Percentiles rank a stretch among this genome's conserved stretches.
Conservation (phyloP, 495 filamentous ascomycete genomes). For the Penicillium longicatenatum region DNA sequence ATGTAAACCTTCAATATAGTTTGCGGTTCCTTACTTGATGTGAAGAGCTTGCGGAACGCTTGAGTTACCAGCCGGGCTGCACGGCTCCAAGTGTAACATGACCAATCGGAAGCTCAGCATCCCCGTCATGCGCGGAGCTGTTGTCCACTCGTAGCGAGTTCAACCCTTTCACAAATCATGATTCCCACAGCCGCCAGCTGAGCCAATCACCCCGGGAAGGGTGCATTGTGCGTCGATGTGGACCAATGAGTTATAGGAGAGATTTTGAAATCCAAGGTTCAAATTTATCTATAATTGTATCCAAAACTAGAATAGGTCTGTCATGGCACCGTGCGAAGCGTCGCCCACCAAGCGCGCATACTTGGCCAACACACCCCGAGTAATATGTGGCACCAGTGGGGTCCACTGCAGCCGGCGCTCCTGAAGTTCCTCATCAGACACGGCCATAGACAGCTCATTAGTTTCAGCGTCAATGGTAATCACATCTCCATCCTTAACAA, state of each 20-base stretch:
- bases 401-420: conserved; percentile 70
- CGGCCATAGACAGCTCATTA: conserved; percentile 75
- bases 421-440: conserved; percentile 73
- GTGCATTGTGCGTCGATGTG: not conserved
- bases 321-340: conserved; percentile 70
- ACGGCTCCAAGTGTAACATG: not conserved
- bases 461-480: conserved; percentile 84
- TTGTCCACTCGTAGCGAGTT: not conserved
- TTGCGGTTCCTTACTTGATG: not conserved
- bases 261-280: not conserved
- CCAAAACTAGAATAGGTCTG: conserved; percentile 45
- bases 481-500: conserved; percentile 78
- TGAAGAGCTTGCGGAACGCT: not conserved
- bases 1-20: not conserved
- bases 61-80: not conserved
- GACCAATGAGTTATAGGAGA: no score
- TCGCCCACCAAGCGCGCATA: conserved; percentile 77
- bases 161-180: not conserved
- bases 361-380: conserved; percentile 86
- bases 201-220: not conserved
- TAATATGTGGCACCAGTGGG: conserved; percentile 70
- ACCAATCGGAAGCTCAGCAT: not conserved
- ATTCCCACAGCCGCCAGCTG: not conserved
- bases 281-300: not conserved
- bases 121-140: not conserved